Base-by-base conservation (phyloP, 257 asterid species). In the Nicotiana obtusifolia region DNA sequence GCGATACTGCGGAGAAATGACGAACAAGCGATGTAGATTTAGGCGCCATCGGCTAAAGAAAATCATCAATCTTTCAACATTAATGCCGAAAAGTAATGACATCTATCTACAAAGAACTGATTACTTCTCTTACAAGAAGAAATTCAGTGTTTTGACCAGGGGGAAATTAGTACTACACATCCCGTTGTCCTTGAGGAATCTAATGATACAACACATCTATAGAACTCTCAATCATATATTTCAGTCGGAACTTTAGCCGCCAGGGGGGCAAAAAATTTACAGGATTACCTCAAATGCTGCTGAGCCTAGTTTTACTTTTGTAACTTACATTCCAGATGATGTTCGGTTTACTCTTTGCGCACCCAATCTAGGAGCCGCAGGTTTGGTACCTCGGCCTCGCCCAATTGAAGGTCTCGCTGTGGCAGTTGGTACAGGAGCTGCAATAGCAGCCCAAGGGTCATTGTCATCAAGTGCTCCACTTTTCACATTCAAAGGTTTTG, bases 321-420 rank as follows among this genome's bases (percentile, higher is more conserved):
- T 80, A 89, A 30, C 77, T 89, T 87, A 90, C 86, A 82, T 82
- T 78, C 93, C 98, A 1, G 93, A 93, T 78, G 98, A 91, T 78
- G 98, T 91, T 83, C 97, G 89, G 87, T 93, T 94, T 82, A 96
- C 89, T 91, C 93, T 90, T 81, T 90, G 97, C 15, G 97, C 98
- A 79, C 98, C 99, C 81, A 96, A 82, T 85, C 75, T 91, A 0
- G 91, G 91, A 82, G 97, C 95, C 76, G 97, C 90, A 68, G 95
- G 81, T 88, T 93, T 96, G 11, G 83, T 57, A 33, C 89, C 92
- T 65, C 97, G 87, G 64, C 97, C 92, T 84, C 98, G 93, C 49
- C 90, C 95, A 10, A 78, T 82, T 16, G 89, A 85, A 28, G 97
- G 97, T 88, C 90, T 94, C 81, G 87, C 82, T 83, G 89, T 91